A percentile compares a stretch with the other conserved stretches of the same genome.
phyloP scores from a whole-genome alignment of 306 rosid genomes.

The Quercus rubra region DNA sequence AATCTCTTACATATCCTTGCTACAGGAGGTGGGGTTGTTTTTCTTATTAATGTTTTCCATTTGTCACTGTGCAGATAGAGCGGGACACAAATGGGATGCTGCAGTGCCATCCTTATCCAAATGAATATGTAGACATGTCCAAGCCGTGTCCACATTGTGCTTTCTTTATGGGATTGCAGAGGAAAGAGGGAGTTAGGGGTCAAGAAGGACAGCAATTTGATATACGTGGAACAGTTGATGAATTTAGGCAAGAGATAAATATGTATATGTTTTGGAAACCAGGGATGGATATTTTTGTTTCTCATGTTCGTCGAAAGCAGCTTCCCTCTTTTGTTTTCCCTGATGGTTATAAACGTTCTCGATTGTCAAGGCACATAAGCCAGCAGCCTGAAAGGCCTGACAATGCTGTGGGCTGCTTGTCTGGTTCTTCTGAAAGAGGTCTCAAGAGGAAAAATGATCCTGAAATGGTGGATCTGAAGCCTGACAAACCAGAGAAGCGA shows the following conservation, averaged over 20 bases:
- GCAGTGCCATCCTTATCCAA: slow-evolving; percentile 97
- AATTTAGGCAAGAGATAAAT: slow-evolving; percentile 79
- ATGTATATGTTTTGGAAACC: slow-evolving; percentile 85
- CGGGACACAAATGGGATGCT: slow-evolving; percentile 89
- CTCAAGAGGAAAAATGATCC: slow-evolving; percentile 67
- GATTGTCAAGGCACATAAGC: slow-evolving; percentile 46
- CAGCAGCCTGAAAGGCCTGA: slow-evolving; percentile 45
- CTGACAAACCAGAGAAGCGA: slow-evolving; percentile 46
- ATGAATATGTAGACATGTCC: slow-evolving; percentile 67
- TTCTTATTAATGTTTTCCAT: slow-evolving; percentile 2
- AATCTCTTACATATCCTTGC: neutral
- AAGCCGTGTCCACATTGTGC: slow-evolving; percentile 86
- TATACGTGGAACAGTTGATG: slow-evolving; percentile 95
- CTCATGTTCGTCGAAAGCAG: slow-evolving; percentile 95
- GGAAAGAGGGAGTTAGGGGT: slow-evolving; percentile 94
- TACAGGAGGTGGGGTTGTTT: neutral
- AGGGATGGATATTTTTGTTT: slow-evolving; percentile 90
- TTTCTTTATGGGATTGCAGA: slow-evolving; percentile 96
- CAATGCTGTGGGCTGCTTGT: slow-evolving; percentile 35
- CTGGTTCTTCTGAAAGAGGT: slow-evolving; percentile 58
- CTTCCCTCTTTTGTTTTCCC: slow-evolving; percentile 93
- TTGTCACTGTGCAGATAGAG: slow-evolving; percentile 70
- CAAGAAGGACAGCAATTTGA: slow-evolving; percentile 96
- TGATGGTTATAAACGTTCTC: slow-evolving; percentile 67
- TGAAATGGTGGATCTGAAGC: slow-evolving; percentile 37